Base-by-base conservation (phyloP, 352 stramenopile species). In the Phytophthora sansomeana region DNA sequence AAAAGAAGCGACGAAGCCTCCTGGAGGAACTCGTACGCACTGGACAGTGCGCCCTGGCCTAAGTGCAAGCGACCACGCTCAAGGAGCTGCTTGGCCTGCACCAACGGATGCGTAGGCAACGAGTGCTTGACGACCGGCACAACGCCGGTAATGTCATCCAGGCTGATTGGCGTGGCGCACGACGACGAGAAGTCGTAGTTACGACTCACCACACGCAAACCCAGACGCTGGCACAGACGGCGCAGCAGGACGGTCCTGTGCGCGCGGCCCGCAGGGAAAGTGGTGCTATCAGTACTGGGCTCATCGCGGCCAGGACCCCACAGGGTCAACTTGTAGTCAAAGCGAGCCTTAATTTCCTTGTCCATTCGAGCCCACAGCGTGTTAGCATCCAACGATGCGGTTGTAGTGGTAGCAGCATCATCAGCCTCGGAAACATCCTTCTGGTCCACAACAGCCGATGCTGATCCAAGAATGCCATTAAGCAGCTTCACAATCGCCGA, bases 61-160 rank as follows among this genome's bases (percentile, higher is more conserved):
- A 98, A 72, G 59, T 96, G 80, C 51, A 93, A 56, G 44, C 97
- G 87, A 5, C 90, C 96, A 54, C 86, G 79, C 67, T 98, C 96
- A 42, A 97, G 61, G 19, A 97, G 77, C 54, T 96, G 78, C 66
- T 93, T 91, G 13, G 90, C 90, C 42, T 94, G 84, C 16, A 62
- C 46, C 17, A 97, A 77, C 33, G 90, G 86, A 54, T 95, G 88
- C 1, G 78, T 65, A 36, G 96, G 91, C 26, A 95, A 61, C 53
- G 85, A 92, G 58, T 97, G 84, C 79, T 99, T 99, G 24, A 98
- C 92, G 21, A 99, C 81, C 9, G 97, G 96, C 47, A 98, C 83
- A 61, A 98, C 81, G 29, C 94, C 95, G 44, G 94, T 85, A 52
- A 99, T 89, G 67, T 99, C 96, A 16, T 89, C 74, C 17, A 97